Base-by-base conservation (phyloP, 2,329 filamentous ascomycete genomes). In the Pseudogymnoascus sp. region DNA sequence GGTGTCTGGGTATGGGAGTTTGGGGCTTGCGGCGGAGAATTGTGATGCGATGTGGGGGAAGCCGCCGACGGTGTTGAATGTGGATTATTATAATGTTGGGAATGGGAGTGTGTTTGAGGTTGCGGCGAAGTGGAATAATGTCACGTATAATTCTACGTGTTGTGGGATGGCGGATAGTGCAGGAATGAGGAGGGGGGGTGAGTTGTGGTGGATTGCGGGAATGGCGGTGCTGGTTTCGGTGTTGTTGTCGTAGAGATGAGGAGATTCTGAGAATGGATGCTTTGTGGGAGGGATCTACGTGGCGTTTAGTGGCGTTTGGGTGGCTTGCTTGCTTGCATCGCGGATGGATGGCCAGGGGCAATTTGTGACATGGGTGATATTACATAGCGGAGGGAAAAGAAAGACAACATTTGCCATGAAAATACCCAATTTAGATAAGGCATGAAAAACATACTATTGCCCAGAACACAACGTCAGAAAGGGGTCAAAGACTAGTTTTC, bases 61-160 rank as follows among this genome's bases (percentile, higher is more conserved):
- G 7, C 80, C 89, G 0, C 91, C 91, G 2, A 93, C 88, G 70
- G 86, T 92, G 71, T 78, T 96, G 60, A 86, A 95, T 62, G 90
- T 95, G 25, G 91, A 96, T 73, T 95, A 91, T 75, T 96, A 95
- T 76, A 91, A 95, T 73, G 67, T 70, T 3, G 72, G 72, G 4
- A 79, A 82, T 3, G 91, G 91, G 1, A 89, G 88, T 2, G 90
- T 95, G 8, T 96, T 96, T 70, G 82, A 88, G 71, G 87, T 89
- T 18, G 88, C 88, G 0, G 88, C 88, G 0, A 71, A 76, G 64
- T 83, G 85, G 68, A 95, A 93, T 74, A 86, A 88, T 65, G 89
- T 95, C 56, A 87, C 83, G 0, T 93, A 91, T 71, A 79, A 79
- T 53, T 73, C 79, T 46, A 64, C 75, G 3, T 88, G 86, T 71